Evolutionary conservation across 202 grass and related monocot species (phyloP), one percentile per base, ranked within the genome.

Genomic region (Cymbopogon flexuosus): DNA sequence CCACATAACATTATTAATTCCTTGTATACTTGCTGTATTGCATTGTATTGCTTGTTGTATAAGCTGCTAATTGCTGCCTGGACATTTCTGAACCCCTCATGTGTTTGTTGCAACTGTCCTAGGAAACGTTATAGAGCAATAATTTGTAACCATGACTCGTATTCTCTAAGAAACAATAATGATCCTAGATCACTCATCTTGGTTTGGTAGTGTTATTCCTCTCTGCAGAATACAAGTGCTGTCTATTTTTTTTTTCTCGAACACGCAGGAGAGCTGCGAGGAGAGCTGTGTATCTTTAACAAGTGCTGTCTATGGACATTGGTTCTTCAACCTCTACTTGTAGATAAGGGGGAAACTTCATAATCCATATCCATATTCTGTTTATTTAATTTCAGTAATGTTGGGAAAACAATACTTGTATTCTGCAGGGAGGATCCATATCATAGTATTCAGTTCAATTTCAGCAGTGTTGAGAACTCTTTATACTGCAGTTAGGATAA

Each of bases 11-110:
- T 81, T 81, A 63, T 87, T 71, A 47, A 52, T 67, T 91, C 60
- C 6, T 71, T 52, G 60, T 78, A 62, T 33, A 6, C 70, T 54
- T 68, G 10, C 23, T 12, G 72, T 66, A 33, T 33, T 66, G 24
- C 72, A 41, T 77, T 78, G 23, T 76, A 66, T 29, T 24, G 47
- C 5, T 41, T 89, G 72, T 85, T 85, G 82, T 77, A 72, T 78
- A 73, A 84, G 70, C 51, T 85, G 72, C 59, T 61, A 85, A 52
- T 63, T 89, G 60, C 30, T 60, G 70, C 47, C 3, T 67, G 31
- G 45, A 24, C 8, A 31, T 72, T 45, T 65, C 59, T 41, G 21
- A 24, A 67, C 66, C 84, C 14, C 21, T 61, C 37, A 14, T 60
- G 36, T 41, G 39, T 78, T 52, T 61, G 46, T 34, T 68, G 18